Base-by-base conservation (phyloP, 176 grass and related monocot genomes). In the Areca catechu region DNA sequence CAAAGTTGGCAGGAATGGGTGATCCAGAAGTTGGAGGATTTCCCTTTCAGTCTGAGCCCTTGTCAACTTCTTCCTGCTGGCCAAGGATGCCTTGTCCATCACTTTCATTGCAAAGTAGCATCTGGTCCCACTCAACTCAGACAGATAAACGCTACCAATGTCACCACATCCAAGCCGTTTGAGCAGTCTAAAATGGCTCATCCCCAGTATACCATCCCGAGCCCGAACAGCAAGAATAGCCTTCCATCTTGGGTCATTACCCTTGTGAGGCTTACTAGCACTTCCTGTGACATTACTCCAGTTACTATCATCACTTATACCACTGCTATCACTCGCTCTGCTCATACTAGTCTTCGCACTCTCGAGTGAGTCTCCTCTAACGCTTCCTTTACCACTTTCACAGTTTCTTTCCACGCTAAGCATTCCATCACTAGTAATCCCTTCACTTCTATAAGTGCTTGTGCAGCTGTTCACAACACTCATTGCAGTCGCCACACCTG, bases 71-170 rank as follows among this genome's bases (percentile, higher is more conserved):
- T 65, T 65, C 62, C 62, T 51, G n/a, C 62, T 65, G 12, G 48
- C 62, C 20, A 65, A 24, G 15, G 62, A 65, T 25, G 62, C 62
- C 20, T 52, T 65, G 48, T 65, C 62, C 62, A 65, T 65, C 47
- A 96, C 92, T 70, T 96, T 96, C 86, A 96, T 96, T 23, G 92
- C 92, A 62, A 90, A 90, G 79, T 88, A 96, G 71, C 92, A 90
- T 52, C 83, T 77, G 20, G 91, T 96, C 5, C 86, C 79, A 52
- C 86, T 90, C 19, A 96, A 67, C 61, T 96, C 91, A n/a, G 91
- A 96, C 52, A 96, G 76, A 71, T 96, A 96, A 61, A 96, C 91
- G 49, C 82, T 90, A 4, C 91, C 91, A 61, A 96, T 96, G 72
- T 96, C 83, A 61, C 91, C 91, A 57, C 91, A 96, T 19, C 91